These are phyloP conservation scores for Trypanosoma caninum DNA, from an alignment of 208 protist species.

Conservation along the genomic window DNA sequence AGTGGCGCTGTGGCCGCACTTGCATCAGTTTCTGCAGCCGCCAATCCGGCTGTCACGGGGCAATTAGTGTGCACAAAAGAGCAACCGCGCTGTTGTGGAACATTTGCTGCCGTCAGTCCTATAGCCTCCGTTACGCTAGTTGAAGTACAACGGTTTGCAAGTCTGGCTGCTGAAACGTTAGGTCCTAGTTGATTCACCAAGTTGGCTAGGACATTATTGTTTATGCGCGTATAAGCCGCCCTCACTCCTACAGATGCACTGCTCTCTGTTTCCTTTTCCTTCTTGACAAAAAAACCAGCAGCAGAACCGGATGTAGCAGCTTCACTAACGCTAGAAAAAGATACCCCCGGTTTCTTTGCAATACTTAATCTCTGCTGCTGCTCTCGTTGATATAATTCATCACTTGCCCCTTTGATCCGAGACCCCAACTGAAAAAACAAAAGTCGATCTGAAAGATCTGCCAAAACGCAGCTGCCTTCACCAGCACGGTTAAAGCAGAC, in stretches of 20 bases:
- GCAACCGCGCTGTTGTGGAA: slow-evolving; percentile 1
- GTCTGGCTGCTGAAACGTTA: neutral
- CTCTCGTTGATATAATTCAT: neutral
- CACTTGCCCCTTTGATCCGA: no score
- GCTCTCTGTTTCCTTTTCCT: neutral
- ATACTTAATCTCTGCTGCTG: neutral
- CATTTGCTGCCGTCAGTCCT: neutral
- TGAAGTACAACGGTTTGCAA: neutral
- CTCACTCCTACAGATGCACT: neutral
- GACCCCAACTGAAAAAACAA: slow-evolving; percentile 19
- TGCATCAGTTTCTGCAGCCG: neutral
- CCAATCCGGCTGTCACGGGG: slow-evolving; percentile 18
- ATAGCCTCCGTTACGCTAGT: no score
- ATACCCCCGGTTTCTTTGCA: no score
- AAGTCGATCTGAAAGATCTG: slow-evolving; percentile 19
- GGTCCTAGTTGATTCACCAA: slow-evolving; percentile 23
- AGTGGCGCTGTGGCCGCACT: neutral
- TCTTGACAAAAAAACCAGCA: neutral
- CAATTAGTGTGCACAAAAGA: slow-evolving; percentile 10
- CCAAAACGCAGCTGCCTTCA: slow-evolving; percentile 15
- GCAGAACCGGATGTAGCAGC: neutral
- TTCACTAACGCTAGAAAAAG: no score
- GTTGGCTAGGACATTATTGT: slow-evolving; percentile 21
- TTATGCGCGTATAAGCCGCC: neutral
- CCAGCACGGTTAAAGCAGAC: slow-evolving; percentile 65